Conservation (phyloP, 2,329 filamentous ascomycete species). For the Xylaria sp. region DNA sequence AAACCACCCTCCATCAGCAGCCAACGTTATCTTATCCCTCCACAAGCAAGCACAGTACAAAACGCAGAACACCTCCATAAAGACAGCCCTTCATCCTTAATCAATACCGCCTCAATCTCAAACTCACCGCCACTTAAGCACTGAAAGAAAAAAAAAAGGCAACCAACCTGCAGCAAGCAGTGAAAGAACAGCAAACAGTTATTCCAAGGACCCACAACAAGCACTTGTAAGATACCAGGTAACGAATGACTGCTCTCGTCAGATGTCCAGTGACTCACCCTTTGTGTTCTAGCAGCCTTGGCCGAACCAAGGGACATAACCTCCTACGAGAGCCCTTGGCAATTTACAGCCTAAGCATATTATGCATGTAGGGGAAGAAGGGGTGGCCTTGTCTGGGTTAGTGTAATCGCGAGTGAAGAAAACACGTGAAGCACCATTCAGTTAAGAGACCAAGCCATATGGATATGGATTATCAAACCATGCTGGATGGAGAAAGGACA, state of each 20-base stretch:
- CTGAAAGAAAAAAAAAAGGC: background rate
- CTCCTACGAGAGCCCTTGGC: background rate
- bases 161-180: background rate
- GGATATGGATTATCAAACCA: slow-evolving; percentile 47
- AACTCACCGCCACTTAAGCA: background rate
- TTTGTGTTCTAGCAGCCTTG: background rate
- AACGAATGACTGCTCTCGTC: background rate
- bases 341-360: background rate
- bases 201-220: background rate
- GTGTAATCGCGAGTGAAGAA: background rate
- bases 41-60: background rate
- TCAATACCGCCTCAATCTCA: background rate
- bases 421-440: slow-evolving; percentile 11
- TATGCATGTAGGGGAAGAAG: background rate
- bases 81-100: background rate
- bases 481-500: slow-evolving; percentile 47
- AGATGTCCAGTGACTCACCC: slow-evolving; percentile 20
- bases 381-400: background rate
- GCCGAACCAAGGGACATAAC: background rate
- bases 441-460: slow-evolving; percentile 41
- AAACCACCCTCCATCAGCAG: background rate
- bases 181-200: background rate
- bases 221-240: background rate
- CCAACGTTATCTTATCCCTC: background rate
- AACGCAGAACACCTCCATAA: background rate